A percentile compares a stretch with the other conserved stretches of the same genome.
Conservation (phyloP, 2,329 filamentous ascomycete genomes). For the Sodiomyces alkalinus region DNA sequence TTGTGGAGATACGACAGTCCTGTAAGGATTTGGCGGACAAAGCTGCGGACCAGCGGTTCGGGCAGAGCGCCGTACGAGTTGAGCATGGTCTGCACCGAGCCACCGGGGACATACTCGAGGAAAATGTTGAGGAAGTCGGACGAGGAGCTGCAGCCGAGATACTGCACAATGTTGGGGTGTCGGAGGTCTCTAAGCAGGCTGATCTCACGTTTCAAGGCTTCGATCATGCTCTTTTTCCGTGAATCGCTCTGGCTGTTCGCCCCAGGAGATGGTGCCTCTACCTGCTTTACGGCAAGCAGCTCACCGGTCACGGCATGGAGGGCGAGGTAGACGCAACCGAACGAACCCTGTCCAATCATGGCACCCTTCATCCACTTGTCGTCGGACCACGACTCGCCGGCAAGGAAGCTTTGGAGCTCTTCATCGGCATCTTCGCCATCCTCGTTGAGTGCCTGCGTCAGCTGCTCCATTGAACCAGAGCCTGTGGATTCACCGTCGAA, state of each 20-base stretch:
- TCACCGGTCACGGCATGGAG: conserved; percentile 93
- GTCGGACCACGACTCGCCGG: conserved; percentile 88
- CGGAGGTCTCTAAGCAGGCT: conserved; percentile 84
- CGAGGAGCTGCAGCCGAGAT: conserved; percentile 87
- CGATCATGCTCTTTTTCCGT: conserved; percentile 96
- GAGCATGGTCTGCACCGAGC: conserved; percentile 95
- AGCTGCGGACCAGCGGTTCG: conserved; percentile 87
- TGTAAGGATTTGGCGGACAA: conserved; percentile 87
- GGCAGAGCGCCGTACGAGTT: conserved; percentile 94
- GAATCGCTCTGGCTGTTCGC: conserved; percentile 70
- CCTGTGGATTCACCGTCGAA: conserved; percentile 60
- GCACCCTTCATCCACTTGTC: conserved; percentile 99
- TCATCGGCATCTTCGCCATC: conserved; percentile 88
- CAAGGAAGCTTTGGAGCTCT: conserved; percentile 77
- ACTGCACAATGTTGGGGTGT: conserved; percentile 95
- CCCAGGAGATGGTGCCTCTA: conserved; percentile 70
- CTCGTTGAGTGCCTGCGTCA: conserved; percentile 72
- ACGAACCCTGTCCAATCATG: conserved; percentile 90
- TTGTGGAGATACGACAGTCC: conserved; percentile 89
- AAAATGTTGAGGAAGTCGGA: conserved; percentile 96
- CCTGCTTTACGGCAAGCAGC: conserved; percentile 95
- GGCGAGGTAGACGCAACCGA: conserved; percentile 88
- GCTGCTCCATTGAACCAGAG: conserved; percentile 63
- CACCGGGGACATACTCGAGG: conserved; percentile 95
- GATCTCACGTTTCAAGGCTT: conserved; percentile 93